phyloP scores from a whole-genome alignment of 306 rosid species.

The Pterocarpus santalinus region DNA sequence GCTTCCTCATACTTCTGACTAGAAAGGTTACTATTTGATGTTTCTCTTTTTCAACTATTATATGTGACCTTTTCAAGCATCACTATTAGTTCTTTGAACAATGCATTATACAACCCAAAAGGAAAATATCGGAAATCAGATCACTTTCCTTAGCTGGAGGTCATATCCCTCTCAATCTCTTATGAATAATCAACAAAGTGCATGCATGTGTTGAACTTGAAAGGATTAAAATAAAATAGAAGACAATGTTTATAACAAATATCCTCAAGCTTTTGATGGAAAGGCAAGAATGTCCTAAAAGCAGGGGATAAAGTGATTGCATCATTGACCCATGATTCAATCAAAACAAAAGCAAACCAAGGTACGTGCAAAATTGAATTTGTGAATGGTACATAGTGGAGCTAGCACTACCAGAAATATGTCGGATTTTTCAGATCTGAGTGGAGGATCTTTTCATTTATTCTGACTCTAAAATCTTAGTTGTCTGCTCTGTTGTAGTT shows the following conservation, averaged over 20 bases:
- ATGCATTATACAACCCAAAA: background rate
- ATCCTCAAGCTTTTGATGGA: conserved; percentile 23
- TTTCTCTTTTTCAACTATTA: no score
- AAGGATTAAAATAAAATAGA: background rate
- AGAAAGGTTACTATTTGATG: no score
- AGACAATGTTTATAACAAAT: conserved; percentile 8
- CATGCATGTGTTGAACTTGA: background rate
- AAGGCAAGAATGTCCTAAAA: conserved; percentile 35
- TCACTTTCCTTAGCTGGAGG: conserved; percentile 30
- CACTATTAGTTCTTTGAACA: background rate
- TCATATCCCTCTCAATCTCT: background rate
- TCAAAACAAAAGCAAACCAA: conserved; percentile 21
- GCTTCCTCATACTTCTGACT: no score
- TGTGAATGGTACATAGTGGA: conserved; percentile 35
- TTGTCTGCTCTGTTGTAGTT: background rate
- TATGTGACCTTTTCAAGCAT: background rate
- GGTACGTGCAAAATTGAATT: background rate
- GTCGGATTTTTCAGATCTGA: background rate
- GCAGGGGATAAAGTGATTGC: conserved; percentile 43
- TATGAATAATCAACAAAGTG: background rate
- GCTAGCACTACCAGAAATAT: conserved; percentile 37
- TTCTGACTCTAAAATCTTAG: conserved; percentile 1
- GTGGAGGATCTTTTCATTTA: conserved; percentile 19
- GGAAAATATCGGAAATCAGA: background rate
- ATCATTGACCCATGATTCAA: conserved; percentile 46